Percentiles rank a stretch among this genome's conserved stretches.
phyloP scores from a whole-genome alignment of 1,284 basidiomycete genomes.

The Trametes polyzona region DNA sequence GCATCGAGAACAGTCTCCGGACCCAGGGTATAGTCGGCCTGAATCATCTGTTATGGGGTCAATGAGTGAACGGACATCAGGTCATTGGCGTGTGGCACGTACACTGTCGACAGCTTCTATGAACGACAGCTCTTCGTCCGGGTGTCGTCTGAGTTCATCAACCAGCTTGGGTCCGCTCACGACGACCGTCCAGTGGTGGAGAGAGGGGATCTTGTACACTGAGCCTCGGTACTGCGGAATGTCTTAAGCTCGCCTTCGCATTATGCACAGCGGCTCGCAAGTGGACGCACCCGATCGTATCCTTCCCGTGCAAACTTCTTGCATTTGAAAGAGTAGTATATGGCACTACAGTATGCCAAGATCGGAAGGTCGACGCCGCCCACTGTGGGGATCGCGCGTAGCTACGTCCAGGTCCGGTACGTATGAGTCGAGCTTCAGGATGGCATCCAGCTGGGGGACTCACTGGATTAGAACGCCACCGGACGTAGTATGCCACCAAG shows the following conservation, averaged over 20 bases:
- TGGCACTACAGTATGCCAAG: constrained; percentile 29
- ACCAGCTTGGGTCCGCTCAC: constrained; percentile 38
- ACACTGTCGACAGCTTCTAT: too few species aligned
- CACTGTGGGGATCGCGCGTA: constrained; percentile 32
- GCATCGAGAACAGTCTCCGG: constrained; percentile 28
- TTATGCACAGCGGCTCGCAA: not conserved
- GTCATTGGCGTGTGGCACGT: too few species aligned
- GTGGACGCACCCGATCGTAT: constrained; percentile 22
- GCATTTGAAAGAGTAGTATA: constrained; percentile 19
- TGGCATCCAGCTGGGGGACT: not conserved
- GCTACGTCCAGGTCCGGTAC: not conserved
- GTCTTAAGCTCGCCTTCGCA: not conserved
- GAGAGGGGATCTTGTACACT: constrained; percentile 45
- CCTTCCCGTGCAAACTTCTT: constrained; percentile 22
- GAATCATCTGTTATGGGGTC: constrained; percentile 21
- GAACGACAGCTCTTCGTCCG: constrained; percentile 44
- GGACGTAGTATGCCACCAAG: not conserved
- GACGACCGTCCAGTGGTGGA: constrained; percentile 45
- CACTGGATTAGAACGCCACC: constrained; percentile 9
- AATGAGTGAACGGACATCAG: too few species aligned
- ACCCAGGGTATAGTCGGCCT: constrained; percentile 35
- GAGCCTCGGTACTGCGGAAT: constrained; percentile 39
- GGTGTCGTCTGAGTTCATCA: constrained; percentile 45
- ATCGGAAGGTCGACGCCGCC: constrained; percentile 28
- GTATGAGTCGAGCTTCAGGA: not conserved